Conservation (phyloP, 2,329 filamentous ascomycete genomes). For the Neonectria neomacrospora region DNA sequence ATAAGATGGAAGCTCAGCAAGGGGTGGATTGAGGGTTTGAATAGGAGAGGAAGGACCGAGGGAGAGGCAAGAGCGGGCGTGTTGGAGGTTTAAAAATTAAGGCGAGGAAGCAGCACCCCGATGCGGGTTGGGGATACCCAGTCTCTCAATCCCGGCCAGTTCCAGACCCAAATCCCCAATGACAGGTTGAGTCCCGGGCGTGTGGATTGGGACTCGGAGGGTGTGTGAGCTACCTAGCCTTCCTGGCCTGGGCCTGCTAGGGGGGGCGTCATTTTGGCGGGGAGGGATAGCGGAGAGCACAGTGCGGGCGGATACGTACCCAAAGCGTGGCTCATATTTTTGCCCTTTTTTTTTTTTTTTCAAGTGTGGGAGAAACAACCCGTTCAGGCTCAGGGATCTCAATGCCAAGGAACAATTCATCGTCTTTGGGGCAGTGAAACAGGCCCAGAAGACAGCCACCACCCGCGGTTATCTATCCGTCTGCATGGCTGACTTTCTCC, state of each 20-base stretch:
- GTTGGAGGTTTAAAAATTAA: constrained; percentile 42
- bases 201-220: constrained; percentile 17
- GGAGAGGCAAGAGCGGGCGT: constrained; percentile 36
- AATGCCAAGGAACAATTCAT: background rate
- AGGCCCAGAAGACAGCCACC: background rate
- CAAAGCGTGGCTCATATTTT: constrained; percentile 3
- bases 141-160: constrained; percentile 15
- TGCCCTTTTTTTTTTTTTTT: constrained; percentile 5
- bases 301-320: constrained; percentile 15
- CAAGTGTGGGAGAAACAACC: constrained; percentile 5
- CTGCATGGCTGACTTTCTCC: background rate
- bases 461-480: background rate
- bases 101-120: constrained; percentile 31
- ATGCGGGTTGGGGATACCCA: constrained; percentile 38
- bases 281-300: constrained; percentile 6
- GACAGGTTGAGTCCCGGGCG: constrained; percentile 23
- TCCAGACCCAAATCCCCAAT: constrained; percentile 9
- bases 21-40: constrained; percentile 11
- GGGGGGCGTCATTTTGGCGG: constrained; percentile 1
- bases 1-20: constrained; percentile 30
- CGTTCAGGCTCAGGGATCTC: constrained; percentile 1
- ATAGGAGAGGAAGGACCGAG: constrained; percentile 17
- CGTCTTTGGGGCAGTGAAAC: background rate
- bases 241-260: background rate
- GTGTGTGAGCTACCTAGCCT: background rate